Evolutionary conservation across 1,284 basidiomycete species (phyloP), one percentile per base, ranked within the genome.

Genomic region (Wallemia hederae): DNA sequence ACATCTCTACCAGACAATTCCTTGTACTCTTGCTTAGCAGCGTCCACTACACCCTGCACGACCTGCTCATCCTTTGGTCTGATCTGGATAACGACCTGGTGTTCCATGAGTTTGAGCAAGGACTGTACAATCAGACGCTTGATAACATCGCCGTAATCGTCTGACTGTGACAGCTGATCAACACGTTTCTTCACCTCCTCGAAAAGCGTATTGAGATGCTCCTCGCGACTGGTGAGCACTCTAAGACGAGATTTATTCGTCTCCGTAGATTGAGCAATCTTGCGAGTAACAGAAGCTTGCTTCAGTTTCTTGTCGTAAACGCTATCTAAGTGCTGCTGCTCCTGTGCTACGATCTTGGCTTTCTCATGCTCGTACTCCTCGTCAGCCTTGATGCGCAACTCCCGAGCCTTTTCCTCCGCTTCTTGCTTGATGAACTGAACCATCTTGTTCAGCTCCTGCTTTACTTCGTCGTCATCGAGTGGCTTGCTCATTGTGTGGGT

Each of bases 401-500:
- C 90, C n/a, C 91, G 77, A 0, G 87, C 89, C 73, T 96, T 96
- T 74, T 96, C 91, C 65, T 85, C 73, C 1, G 90, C 90, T 72
- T 96, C 90, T 71, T 94, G 90, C 72, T 85, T 89, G 77, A 94
- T 94, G 76, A 92, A 94, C 62, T 76, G 62, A 60, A 89, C 91
- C 91, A 97, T 96, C 81, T 97, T 97, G 77, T 90, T 94, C 87
- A 96, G 89, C 78, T 97, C 91, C 67, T 75, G 84, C 69, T 90
- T 76, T 34, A 97, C 91, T 74, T 97, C 91, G 68, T 92, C 89
- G 69, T 97, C 92, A 70, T 91, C 92, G 65, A 96, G 76, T 24
- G 89, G 80, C 22, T 49, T 49, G 5, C 9, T 49, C 39, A 49
- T 49, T 7, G 11, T 49, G 39, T 49, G 11, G 39, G n/a, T 49